These are phyloP conservation scores for Scopulariopsis brevicaulis DNA, from an alignment of 2,329 filamentous ascomycete species.

Conservation along the genomic window DNA sequence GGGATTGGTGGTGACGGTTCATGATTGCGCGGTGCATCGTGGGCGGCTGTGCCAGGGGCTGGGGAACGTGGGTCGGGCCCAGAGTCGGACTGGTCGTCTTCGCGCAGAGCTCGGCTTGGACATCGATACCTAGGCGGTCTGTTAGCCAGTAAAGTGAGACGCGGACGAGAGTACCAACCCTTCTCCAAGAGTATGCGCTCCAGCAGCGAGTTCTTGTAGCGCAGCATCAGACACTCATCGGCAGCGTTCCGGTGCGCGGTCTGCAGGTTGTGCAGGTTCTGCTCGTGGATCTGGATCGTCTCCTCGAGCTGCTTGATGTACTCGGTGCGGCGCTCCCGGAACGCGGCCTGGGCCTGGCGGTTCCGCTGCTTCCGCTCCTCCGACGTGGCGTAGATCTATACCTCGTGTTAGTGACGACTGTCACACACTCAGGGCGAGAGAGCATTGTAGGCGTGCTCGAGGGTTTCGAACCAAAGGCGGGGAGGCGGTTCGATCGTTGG, in stretches of 20 bases:
- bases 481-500: background rate
- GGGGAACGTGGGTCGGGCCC: constrained; percentile 55
- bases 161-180: constrained; percentile 37
- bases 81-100: constrained; percentile 84
- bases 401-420: background rate
- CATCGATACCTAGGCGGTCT: constrained; percentile 66
- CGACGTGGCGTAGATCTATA: constrained; percentile 92
- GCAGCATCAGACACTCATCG: constrained; percentile 94
- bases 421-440: background rate
- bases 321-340: constrained; percentile 91
- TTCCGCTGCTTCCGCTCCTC: constrained; percentile 98
- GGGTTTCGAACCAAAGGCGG: background rate
- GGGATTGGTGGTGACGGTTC: constrained; percentile 67
- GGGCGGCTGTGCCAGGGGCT: constrained; percentile 59
- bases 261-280: constrained; percentile 83
- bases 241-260: constrained; percentile 88
- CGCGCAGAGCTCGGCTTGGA: constrained; percentile 86
- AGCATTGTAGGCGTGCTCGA: background rate
- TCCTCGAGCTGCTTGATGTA: constrained; percentile 99
- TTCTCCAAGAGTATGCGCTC: constrained; percentile 95
- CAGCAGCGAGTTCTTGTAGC: constrained; percentile 94
- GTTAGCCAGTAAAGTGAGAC: background rate
- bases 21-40: constrained; percentile 72
- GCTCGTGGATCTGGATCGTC: constrained; percentile 94
- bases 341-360: constrained; percentile 91